phyloP scores from a whole-genome alignment of 371 early-diverging fungal genomes.

The Parasitella parasitica region DNA sequence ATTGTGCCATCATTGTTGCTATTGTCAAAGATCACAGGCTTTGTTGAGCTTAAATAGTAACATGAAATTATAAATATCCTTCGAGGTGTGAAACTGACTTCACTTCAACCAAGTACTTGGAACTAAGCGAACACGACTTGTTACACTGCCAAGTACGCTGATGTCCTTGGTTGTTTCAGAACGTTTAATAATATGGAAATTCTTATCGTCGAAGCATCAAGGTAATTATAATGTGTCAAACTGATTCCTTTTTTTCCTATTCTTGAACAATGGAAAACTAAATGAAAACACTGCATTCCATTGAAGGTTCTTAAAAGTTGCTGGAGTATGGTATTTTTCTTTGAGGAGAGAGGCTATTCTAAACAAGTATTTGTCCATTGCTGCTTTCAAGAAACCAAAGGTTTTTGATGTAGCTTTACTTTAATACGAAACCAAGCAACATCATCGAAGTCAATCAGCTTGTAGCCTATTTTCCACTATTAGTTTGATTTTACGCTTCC shows the following conservation, averaged over 20 bases:
- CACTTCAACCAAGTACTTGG: slow-evolving; percentile 3
- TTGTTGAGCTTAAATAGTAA: no score
- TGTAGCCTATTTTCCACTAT: no score
- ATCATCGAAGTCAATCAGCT: no score
- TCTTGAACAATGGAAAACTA: slow-evolving; percentile 6
- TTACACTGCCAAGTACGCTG: no score
- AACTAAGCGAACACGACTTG: no score
- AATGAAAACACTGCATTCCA: slow-evolving; percentile 4
- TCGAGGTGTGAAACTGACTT: slow-evolving; percentile 14
- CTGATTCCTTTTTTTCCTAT: background rate
- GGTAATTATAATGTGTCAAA: background rate
- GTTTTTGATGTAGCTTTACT: no score
- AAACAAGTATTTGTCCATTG: slow-evolving; percentile 2
- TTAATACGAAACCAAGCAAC: no score
- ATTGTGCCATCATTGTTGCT: no score
- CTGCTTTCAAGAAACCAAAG: slow-evolving; percentile 12
- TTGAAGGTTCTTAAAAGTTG: slow-evolving; percentile 7
- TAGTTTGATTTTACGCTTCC: no score
- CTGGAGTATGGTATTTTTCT: slow-evolving; percentile 3
- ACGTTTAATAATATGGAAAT: slow-evolving; percentile 17
- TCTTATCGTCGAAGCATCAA: slow-evolving; percentile 16
- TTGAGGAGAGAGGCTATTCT: background rate
- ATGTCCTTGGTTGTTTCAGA: no score
- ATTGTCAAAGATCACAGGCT: no score
- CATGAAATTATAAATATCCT: no score